Evolutionary conservation across 106 monocot genomes (phyloP), one percentile per base, ranked within the genome.

Genomic region (Acorus calamus): DNA sequence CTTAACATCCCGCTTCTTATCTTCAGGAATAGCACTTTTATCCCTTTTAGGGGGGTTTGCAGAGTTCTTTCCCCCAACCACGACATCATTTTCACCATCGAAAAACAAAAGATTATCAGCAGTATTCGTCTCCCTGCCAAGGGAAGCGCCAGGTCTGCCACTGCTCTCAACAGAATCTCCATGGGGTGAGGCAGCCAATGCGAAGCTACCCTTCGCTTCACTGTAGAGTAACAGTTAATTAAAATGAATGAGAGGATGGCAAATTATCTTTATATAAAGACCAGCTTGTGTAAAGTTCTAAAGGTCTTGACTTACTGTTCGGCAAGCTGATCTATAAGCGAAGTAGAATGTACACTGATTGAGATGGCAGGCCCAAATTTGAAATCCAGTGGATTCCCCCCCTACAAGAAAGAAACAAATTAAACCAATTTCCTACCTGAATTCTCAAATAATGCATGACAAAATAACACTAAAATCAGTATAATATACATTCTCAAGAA

Each of bases 161-260:
- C 88, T 88, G 67, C 98, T 92, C 79, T 92, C 92, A 67, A 77
- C 77, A 47, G 98, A 99, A 71, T 92, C 98, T 53, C 88, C 98
- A 67, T 81, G 87, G 9, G 85, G 84, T 44, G 96, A 87, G 59
- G 84, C 60, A 57, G 83, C 71, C 53, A 88, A 59, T 55, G 85
- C 78, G 79, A 83, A 83, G 66, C 92, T 92, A 55, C 83, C 92
- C 73, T 92, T 92, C 41, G 79, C 83, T 75, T 86, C 92, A 61
- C 98, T 92, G 73, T 11, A 64, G 46, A 63, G n/a, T 59, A 79
- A 63, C 54, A 7, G 45, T 8, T 3, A 44, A 62, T 46, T 57
- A 49, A 28, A 59, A 65, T 5, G 7, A 57, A 1, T 41, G 7
- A 4, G 7, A 4, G 28, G 28, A 28, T 28, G 28, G 1, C 28